Evolutionary conservation across 192 early-diverging fungal genomes (phyloP).

Genomic region (Gigaspora rosea): DNA sequence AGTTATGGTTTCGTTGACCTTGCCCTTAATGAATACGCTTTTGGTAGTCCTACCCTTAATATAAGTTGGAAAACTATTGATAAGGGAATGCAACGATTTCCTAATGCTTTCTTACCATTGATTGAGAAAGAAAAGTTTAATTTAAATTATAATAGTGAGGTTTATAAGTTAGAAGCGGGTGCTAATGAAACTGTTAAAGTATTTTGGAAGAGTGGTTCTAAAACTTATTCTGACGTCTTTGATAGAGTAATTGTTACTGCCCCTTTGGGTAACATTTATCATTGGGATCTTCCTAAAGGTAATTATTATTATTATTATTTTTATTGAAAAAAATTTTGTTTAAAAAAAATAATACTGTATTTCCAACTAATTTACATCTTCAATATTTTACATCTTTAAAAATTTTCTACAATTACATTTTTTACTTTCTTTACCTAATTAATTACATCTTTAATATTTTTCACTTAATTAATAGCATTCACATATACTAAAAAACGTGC

Average conservation of each 20-base stretch:
- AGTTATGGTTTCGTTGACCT: not conserved
- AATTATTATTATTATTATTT: not conserved
- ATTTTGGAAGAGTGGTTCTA: slow-evolving; percentile 29
- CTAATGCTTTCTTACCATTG: slow-evolving; percentile 34
- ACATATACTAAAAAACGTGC: slow-evolving; percentile 19
- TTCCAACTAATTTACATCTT: no score
- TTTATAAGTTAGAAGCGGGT: slow-evolving; percentile 22
- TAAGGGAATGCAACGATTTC: slow-evolving; percentile 37
- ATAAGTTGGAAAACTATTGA: slow-evolving; percentile 30
- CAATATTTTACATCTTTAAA: no score
- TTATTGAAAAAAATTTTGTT: not conserved
- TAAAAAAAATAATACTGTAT: not conserved
- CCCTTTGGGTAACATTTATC: slow-evolving; percentile 35
- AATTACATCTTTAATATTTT: no score
- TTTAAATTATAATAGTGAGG: slow-evolving; percentile 26
- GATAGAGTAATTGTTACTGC: slow-evolving; percentile 38
- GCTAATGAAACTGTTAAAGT: slow-evolving; percentile 30
- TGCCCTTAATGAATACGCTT: slow-evolving; percentile 19
- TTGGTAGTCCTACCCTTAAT: not conserved
- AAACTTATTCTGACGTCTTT: not conserved
- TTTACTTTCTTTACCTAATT: no score
- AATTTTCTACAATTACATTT: no score
- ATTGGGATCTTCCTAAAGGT: slow-evolving; percentile 36
- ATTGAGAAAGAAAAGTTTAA: slow-evolving; percentile 25
- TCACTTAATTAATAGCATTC: slow-evolving; percentile 2